Evolutionary conservation across 495 filamentous ascomycete species (phyloP), one percentile per base, ranked within the genome.

Genomic region (Pseudomonodictys pantanalensis): DNA sequence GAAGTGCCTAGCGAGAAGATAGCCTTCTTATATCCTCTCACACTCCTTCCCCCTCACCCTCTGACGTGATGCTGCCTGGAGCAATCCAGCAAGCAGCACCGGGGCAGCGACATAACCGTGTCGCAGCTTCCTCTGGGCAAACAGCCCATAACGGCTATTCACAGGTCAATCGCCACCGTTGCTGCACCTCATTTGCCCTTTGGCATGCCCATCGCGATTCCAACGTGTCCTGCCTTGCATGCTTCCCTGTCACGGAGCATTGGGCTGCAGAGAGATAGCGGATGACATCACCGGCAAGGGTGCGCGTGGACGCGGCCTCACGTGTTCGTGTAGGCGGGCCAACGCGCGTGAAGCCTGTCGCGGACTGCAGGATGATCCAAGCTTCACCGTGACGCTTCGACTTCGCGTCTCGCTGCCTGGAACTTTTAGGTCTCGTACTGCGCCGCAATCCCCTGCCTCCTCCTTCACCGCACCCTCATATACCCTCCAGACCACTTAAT

Each of bases 401-500:
- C 29, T 12, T 32, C 46, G 47, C 60, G 53, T 43, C 44, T 33
- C 1, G 43, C 17, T 63, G 53, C 52, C 52, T 63, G 38, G 47
- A 41, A 11, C 11, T 24, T 48, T 1, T 12, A 29, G 22, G 22
- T 22, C 29, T 55, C 26, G 48, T 48, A n/a, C n/a, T n/a, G n/a
- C n/a, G n/a, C 42, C 20, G 15, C 49, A 39, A 39, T 59, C 30
- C 42, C 2, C 22, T 15, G 2, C 22, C 25, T 43, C 51, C 44
- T 12, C n/a, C 33, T 10, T 38, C 42, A 41, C 6, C 43, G 15
- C 24, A 35, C 41, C 33, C 33, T 56, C 49, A 33, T 15, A 42
- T 58, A 32, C 17, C 29, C 45, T 35, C 49, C 42, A 32, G 24
- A 58, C 52, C n/a, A n/a, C n/a, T n/a, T 44, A 55, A 66, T 62